Evolutionary conservation across 495 filamentous ascomycete species (phyloP).

Genomic region (Penicillium maclennaniae): DNA sequence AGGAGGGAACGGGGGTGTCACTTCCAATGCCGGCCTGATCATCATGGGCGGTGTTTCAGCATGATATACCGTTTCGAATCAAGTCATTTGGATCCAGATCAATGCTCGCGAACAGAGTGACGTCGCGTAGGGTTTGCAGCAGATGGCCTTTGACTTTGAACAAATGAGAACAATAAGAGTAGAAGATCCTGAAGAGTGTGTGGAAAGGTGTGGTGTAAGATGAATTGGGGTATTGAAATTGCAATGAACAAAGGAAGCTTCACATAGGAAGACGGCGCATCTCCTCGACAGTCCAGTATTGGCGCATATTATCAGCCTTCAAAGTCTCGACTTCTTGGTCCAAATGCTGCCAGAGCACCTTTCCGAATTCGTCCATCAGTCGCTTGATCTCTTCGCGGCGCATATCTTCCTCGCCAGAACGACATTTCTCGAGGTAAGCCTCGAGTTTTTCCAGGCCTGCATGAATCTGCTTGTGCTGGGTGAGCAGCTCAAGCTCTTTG

Average conservation of each 20-base stretch:
- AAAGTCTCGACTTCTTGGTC: constrained; percentile 69
- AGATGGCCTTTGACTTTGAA: no score
- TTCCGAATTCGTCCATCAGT: constrained; percentile 65
- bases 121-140: not conserved
- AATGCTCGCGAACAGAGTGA: not conserved
- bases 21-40: not conserved
- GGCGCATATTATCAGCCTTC: constrained; percentile 81
- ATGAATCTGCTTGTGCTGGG: constrained; percentile 83
- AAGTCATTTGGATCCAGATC: not conserved
- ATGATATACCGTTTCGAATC: not conserved
- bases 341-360: constrained; percentile 68
- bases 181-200: no score
- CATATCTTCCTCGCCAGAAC: constrained; percentile 62
- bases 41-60: not conserved
- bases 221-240: not conserved
- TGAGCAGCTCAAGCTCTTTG: constrained; percentile 59
- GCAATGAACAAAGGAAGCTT: not conserved
- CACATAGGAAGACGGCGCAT: constrained; percentile 69
- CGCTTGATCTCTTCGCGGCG: constrained; percentile 62
- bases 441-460: constrained; percentile 69
- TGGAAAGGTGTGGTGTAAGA: not conserved
- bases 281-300: constrained; percentile 75
- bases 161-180: no score
- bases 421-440: constrained; percentile 63
- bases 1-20: not conserved